Percentiles rank a stretch among this genome's conserved stretches.
Evolutionary conservation across 768 basidiomycete genomes (phyloP).

Genomic region (Glaciozyma martinii): DNA sequence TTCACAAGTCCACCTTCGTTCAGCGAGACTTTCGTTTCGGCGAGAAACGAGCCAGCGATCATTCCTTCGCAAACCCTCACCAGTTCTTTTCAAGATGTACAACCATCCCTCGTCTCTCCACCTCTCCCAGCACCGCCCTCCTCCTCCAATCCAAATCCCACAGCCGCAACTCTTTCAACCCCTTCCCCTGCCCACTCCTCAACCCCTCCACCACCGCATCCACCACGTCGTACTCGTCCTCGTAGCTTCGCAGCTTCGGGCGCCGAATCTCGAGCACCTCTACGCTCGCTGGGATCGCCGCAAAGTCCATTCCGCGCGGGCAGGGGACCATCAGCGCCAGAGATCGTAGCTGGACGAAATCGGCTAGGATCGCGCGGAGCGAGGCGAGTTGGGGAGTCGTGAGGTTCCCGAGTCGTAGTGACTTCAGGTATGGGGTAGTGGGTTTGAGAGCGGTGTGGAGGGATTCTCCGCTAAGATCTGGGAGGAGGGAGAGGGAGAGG

Average conservation of each 20-base stretch:
- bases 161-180: background rate
- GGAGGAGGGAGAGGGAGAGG: conserved; percentile 1
- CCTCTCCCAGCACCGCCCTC: too few relatives aligned
- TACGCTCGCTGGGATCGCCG: background rate
- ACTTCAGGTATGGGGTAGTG: background rate
- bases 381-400: background rate
- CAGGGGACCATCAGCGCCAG: background rate
- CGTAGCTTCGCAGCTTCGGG: too few relatives aligned
- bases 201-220: too few relatives aligned
- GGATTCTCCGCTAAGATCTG: background rate
- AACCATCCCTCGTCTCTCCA: too few relatives aligned
- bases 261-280: background rate
- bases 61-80: too few relatives aligned
- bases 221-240: too few relatives aligned
- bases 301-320: background rate
- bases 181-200: background rate
- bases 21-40: too few relatives aligned
- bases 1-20: too few relatives aligned
- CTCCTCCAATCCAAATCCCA: too few relatives aligned
- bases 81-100: too few relatives aligned
- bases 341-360: background rate
- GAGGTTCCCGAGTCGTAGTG: background rate
- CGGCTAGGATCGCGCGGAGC: background rate
- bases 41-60: too few relatives aligned
- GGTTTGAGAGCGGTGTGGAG: background rate